These are phyloP conservation scores for Pharnaceum exiguum DNA, from an alignment of 148 eudicot genomes.

Conservation along the genomic window DNA sequence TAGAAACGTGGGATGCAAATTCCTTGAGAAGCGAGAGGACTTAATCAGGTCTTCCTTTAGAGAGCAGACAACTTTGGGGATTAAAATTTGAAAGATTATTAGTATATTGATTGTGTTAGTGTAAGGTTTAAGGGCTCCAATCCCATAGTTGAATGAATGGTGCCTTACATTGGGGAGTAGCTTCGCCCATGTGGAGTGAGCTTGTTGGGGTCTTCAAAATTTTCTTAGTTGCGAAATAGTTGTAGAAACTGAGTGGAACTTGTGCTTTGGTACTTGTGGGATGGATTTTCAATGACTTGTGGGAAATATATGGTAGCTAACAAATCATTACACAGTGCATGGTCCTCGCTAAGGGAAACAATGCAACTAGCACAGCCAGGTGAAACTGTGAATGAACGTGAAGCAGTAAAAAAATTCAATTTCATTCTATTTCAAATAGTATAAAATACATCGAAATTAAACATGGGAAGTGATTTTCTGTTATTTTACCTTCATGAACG, in stretches of 20 bases:
- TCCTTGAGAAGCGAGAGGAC: not conserved
- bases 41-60: not conserved
- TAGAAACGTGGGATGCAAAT: slow-evolving; percentile 4
- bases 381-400: too few relatives aligned
- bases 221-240: not conserved
- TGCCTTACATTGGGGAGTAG: slow-evolving; percentile 1
- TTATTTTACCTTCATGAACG: too few relatives aligned
- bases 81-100: not conserved
- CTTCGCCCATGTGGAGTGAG: slow-evolving; percentile 14
- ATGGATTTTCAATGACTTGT: not conserved
- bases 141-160: slow-evolving; percentile 19
- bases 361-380: not conserved
- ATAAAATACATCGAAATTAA: too few relatives aligned
- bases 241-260: not conserved
- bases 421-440: too few relatives aligned
- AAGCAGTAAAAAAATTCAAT: too few relatives aligned
- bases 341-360: not conserved
- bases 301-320: not conserved
- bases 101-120: slow-evolving; percentile 1
- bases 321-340: slow-evolving; percentile 12
- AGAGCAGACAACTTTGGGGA: slow-evolving; percentile 2
- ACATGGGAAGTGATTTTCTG: too few relatives aligned
- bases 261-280: slow-evolving; percentile 11
- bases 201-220: slow-evolving; percentile 1
- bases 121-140: slow-evolving; percentile 23